Conservation (phyloP, 106 monocot species). For the Posidonia australis region DNA sequence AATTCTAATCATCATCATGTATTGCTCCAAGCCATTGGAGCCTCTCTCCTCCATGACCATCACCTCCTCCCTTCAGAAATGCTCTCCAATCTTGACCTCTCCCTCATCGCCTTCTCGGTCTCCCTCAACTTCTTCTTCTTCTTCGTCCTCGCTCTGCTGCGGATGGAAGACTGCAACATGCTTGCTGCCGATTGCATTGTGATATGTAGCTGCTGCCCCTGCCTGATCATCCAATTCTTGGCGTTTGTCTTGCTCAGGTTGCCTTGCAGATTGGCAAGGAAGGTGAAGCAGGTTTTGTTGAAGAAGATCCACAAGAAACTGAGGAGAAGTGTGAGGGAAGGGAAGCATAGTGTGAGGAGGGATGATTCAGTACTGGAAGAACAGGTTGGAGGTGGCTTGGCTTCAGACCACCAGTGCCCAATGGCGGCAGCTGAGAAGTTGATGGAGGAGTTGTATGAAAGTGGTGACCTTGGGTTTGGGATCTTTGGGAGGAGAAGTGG, state of each 20-base stretch:
- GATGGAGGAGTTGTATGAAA: constrained; percentile 7
- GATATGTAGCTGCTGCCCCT: constrained; percentile 17
- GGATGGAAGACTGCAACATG: constrained; percentile 13
- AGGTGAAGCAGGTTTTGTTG: constrained; percentile 5
- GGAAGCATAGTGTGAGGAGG: background rate
- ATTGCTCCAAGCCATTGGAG: background rate
- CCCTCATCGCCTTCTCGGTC: too few relatives aligned
- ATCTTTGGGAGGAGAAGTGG: constrained; percentile 4
- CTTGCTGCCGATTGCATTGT: constrained; percentile 17
- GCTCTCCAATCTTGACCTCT: background rate
- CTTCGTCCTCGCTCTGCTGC: background rate
- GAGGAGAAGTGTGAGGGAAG: background rate
- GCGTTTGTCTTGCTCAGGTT: constrained; percentile 4
- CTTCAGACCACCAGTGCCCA: background rate
- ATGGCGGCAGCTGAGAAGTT: constrained; percentile 12
- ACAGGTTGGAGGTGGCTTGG: background rate
- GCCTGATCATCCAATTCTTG: constrained; percentile 7
- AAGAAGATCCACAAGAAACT: background rate
- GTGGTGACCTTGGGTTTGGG: constrained; percentile 15
- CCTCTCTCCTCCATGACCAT: background rate
- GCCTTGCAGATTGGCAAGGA: constrained; percentile 7
- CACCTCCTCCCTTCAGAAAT: background rate
- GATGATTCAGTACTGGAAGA: background rate
- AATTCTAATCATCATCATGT: background rate
- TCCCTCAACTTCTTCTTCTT: background rate